Conservation (phyloP, 2,329 filamentous ascomycete species). For the Didymosphaeria variabile region DNA sequence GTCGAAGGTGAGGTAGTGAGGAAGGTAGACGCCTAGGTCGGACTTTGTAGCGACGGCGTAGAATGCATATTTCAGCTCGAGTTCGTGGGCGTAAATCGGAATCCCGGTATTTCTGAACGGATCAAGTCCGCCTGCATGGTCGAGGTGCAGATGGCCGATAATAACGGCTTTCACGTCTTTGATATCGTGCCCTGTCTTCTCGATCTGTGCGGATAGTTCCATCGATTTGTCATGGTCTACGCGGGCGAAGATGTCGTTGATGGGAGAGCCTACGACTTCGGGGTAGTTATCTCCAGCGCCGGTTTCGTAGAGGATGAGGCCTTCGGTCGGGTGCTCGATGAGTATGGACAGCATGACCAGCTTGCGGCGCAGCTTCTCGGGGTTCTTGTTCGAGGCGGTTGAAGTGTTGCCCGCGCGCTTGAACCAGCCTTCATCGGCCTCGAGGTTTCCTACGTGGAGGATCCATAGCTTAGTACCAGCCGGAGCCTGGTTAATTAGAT, state of each 20-base stretch:
- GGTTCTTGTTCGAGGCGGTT: slow-evolving; percentile 39
- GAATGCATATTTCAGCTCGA: slow-evolving; percentile 50
- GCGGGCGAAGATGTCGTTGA: slow-evolving; percentile 46
- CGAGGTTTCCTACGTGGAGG: slow-evolving; percentile 47
- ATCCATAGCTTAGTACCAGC: slow-evolving; percentile 49
- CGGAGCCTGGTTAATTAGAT: slow-evolving; percentile 21
- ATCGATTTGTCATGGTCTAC: slow-evolving; percentile 35
- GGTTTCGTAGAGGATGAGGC: slow-evolving; percentile 49
- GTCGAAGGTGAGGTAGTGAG: slow-evolving; percentile 49
- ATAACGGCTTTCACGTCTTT: slow-evolving; percentile 49
- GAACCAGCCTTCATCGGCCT: slow-evolving; percentile 49
- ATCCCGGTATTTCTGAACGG: slow-evolving; percentile 46
- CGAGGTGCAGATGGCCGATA: slow-evolving; percentile 49
- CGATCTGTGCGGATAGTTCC: slow-evolving; percentile 36
- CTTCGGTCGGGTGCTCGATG: slow-evolving; percentile 44
- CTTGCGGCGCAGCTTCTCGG: slow-evolving; percentile 35
- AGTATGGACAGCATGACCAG: slow-evolving; percentile 41
- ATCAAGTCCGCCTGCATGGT: slow-evolving; percentile 49
- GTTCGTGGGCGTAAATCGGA: slow-evolving; percentile 49
- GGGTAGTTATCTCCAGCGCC: slow-evolving; percentile 45
- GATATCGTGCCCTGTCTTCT: slow-evolving; percentile 44
- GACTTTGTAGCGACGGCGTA: slow-evolving; percentile 48
- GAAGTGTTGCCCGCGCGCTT: slow-evolving; percentile 41
- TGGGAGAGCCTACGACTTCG: slow-evolving; percentile 35
- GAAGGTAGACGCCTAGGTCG: slow-evolving; percentile 46